Conservation (phyloP, 106 monocot genomes). For the Agapanthus africanus region DNA sequence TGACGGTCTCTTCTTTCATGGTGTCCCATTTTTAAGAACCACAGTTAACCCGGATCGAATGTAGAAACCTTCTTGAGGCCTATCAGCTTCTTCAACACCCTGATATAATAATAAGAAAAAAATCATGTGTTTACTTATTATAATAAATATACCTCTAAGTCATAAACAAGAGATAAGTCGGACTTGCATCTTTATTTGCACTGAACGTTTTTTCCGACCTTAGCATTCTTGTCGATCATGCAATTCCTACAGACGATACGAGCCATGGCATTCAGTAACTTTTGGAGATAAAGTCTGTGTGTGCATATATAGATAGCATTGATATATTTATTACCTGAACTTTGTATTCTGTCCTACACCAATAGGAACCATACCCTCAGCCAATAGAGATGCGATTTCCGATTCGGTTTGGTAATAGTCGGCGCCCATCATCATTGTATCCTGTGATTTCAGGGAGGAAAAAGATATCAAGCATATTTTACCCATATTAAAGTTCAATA, state of each 20-base stretch:
- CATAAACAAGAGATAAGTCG: background rate
- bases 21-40: conserved; percentile 49
- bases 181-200: conserved; percentile 54
- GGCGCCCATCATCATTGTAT: conserved; percentile 83
- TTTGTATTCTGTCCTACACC: conserved; percentile 65
- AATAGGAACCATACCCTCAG: conserved; percentile 69
- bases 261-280: background rate
- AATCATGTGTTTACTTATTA: background rate
- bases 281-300: background rate
- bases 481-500: too few relatives aligned
- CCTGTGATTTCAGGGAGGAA: too few relatives aligned
- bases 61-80: conserved; percentile 54
- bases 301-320: background rate
- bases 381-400: conserved; percentile 55
- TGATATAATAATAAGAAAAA: background rate
- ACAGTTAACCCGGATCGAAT: conserved; percentile 74
- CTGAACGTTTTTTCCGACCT: too few relatives aligned
- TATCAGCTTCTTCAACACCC: conserved; percentile 4
- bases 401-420: conserved; percentile 73
- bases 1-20: conserved; percentile 66
- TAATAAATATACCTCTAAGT: background rate
- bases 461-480: too few relatives aligned
- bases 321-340: conserved; percentile 34
- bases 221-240: conserved; percentile 44
- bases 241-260: conserved; percentile 53